Evolutionary conservation across 78 protist genomes (phyloP).

Genomic region (Bodo saltans): DNA sequence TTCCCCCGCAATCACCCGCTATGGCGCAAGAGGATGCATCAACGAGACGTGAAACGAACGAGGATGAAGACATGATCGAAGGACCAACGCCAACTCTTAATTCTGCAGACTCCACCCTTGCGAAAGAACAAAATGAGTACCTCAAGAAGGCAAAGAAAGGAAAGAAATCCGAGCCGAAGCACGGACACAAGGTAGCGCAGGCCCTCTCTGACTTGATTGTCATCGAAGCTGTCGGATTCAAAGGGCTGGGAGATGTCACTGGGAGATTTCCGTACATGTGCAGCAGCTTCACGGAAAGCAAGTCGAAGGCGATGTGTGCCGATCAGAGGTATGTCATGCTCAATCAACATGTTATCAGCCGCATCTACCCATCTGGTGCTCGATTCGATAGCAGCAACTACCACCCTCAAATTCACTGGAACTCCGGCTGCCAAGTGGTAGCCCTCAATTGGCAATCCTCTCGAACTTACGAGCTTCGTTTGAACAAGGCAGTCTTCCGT

Average conservation of each 20-base stretch:
- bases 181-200: not conserved
- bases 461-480: conserved; percentile 43
- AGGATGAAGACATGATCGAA: no score
- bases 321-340: conserved; percentile 6
- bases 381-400: conserved; percentile 74
- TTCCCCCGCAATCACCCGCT: no score
- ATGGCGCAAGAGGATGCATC: no score
- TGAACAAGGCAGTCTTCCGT: conserved; percentile 48
- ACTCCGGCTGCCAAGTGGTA: conserved; percentile 59
- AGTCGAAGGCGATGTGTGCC: conserved; percentile 5
- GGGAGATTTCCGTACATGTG: not conserved
- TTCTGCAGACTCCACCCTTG: no score
- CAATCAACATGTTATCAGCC: conserved; percentile 43
- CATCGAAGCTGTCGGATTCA: not conserved
- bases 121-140: no score
- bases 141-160: no score
- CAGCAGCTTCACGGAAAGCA: conserved; percentile 43
- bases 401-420: conserved; percentile 69
- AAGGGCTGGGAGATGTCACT: not conserved
- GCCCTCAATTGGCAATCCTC: conserved; percentile 63
- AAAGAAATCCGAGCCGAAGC: not conserved
- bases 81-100: no score
- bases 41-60: no score
- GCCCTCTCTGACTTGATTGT: not conserved
- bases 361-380: conserved; percentile 76